Percentiles rank a stretch among this genome's conserved stretches.
phyloP scores from a whole-genome alignment of 352 stramenopile genomes.

The Phytophthora kernoviae region DNA sequence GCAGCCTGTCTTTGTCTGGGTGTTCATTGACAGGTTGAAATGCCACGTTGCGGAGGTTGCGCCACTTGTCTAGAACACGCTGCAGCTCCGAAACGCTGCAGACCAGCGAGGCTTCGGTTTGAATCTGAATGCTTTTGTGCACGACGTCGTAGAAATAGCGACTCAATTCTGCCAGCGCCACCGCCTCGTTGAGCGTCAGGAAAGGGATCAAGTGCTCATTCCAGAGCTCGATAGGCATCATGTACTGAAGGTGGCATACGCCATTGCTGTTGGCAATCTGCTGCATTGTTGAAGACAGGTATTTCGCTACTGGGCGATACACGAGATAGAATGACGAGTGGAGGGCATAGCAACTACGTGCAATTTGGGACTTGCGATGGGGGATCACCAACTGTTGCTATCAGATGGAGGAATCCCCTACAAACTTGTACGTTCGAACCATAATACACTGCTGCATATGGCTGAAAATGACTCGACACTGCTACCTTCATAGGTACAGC shows the following conservation, averaged over 20 bases:
- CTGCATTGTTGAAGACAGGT: conserved; percentile 14
- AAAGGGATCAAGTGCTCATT: conserved; percentile 54
- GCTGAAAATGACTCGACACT: background rate
- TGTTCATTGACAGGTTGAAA: conserved; percentile 54
- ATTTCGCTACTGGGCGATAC: conserved; percentile 8
- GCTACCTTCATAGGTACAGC: too few species aligned
- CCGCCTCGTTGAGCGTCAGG: conserved; percentile 59
- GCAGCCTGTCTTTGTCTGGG: conserved; percentile 6
- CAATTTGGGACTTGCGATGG: conserved; percentile 3
- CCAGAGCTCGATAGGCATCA: conserved; percentile 61
- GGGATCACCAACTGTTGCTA: background rate
- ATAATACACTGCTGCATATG: background rate
- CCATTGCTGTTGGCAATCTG: conserved; percentile 1
- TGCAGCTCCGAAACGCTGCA: conserved; percentile 40
- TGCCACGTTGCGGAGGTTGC: conserved; percentile 58
- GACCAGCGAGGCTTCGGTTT: conserved; percentile 43
- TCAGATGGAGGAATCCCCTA: background rate
- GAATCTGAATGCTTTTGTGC: conserved; percentile 51
- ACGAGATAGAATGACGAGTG: conserved; percentile 17
- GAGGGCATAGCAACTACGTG: conserved; percentile 5
- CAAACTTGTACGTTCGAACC: background rate
- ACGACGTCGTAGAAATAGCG: conserved; percentile 54
- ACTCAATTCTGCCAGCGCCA: conserved; percentile 59
- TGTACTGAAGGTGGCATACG: conserved; percentile 29
- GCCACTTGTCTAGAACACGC: conserved; percentile 46